Evolutionary conservation across 78 protist species (phyloP).

Genomic region (Dictyostelium capitatum): DNA sequence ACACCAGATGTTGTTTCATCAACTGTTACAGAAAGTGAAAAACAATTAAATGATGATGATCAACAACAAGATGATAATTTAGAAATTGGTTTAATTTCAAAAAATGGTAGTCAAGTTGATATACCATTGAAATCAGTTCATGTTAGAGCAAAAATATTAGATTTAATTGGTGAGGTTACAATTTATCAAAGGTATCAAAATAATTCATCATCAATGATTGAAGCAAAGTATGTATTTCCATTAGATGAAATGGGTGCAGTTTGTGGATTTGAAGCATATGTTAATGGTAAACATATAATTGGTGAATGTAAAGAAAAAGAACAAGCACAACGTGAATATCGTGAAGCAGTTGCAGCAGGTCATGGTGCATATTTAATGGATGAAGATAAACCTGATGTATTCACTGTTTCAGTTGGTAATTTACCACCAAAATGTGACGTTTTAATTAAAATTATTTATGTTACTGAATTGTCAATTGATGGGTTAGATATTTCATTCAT

Average conservation of each 20-base stretch:
- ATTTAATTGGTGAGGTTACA: conserved; percentile 85
- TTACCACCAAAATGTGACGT: conserved; percentile 85
- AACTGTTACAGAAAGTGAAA: neutral
- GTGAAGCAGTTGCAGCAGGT: conserved; percentile 84
- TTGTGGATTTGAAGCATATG: conserved; percentile 91
- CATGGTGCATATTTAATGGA: conserved; percentile 92
- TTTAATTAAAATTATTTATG: conserved; percentile 84
- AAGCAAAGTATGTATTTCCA: conserved; percentile 92
- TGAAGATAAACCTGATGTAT: conserved; percentile 91
- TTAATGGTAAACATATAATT: conserved; percentile 86
- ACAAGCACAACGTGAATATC: conserved; percentile 86
- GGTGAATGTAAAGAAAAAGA: conserved; percentile 93
- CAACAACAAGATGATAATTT: neutral
- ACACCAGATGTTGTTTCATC: neutral
- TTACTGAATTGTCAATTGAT: conserved; percentile 83
- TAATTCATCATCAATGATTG: conserved; percentile 36
- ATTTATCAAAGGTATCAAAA: conserved; percentile 88
- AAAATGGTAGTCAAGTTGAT: neutral
- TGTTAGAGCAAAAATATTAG: conserved; percentile 75
- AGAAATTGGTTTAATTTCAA: conserved; percentile 44
- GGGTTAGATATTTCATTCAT: conserved; percentile 76
- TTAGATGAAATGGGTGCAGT: conserved; percentile 93
- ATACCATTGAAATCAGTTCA: conserved; percentile 71
- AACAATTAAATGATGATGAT: neutral
- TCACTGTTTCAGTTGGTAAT: conserved; percentile 90